Evolutionary conservation across 2,329 filamentous ascomycete species (phyloP).

Genomic region (Colletotrichum tofieldiae): DNA sequence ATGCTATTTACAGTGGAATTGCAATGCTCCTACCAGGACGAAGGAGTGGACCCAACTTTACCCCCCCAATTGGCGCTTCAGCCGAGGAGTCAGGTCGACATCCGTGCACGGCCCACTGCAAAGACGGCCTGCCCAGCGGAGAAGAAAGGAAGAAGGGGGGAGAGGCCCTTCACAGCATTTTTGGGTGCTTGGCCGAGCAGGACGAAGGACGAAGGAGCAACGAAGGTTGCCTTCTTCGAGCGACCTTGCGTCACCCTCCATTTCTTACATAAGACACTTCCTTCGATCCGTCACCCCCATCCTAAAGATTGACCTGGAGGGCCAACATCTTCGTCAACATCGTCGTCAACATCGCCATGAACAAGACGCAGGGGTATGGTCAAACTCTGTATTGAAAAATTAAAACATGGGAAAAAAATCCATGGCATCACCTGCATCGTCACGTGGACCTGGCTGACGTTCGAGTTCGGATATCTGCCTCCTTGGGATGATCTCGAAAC

Average conservation of each 20-base stretch:
- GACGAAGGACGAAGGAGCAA: background rate
- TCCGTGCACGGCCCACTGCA: constrained; percentile 33
- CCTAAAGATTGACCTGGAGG: background rate
- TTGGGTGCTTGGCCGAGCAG: constrained; percentile 38
- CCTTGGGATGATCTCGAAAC: constrained; percentile 43
- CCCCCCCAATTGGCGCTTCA: constrained; percentile 24
- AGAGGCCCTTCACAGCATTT: constrained; percentile 36
- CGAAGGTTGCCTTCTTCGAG: background rate
- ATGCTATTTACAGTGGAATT: constrained; percentile 38
- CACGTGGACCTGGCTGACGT: constrained; percentile 33
- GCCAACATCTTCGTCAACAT: background rate
- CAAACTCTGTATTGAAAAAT: background rate
- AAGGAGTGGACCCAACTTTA: constrained; percentile 24
- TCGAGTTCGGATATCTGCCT: constrained; percentile 18
- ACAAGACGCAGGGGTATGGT: background rate
- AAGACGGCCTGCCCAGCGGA: constrained; percentile 29
- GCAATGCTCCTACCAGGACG: constrained; percentile 32
- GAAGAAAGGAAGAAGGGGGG: constrained; percentile 20
- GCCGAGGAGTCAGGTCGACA: constrained; percentile 16
- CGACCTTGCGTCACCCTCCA: constrained; percentile 2
- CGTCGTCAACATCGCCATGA: background rate
- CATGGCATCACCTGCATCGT: constrained; percentile 32
- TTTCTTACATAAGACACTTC: constrained; percentile 8
- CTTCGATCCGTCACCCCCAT: background rate
- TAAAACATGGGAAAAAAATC: background rate